A percentile compares a stretch with the other conserved stretches of the same genome.
Conservation (phyloP, 192 early-diverging fungal species). For the Coemansia sp. region DNA sequence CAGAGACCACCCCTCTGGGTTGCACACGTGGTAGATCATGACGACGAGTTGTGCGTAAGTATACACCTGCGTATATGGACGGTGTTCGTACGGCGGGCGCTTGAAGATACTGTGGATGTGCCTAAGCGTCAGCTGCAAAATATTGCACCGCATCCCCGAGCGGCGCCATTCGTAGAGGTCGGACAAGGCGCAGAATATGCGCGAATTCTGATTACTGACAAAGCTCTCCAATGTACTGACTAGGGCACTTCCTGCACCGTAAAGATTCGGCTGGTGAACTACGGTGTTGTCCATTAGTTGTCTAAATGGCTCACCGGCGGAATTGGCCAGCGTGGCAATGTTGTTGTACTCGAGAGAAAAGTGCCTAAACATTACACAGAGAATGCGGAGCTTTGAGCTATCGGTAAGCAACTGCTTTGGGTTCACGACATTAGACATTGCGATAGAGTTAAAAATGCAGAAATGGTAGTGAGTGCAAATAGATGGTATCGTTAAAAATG, state of each 20-base stretch:
- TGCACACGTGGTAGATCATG: conserved; percentile 30
- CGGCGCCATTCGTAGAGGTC: conserved; percentile 28
- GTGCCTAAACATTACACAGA: conserved; percentile 31
- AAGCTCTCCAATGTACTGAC: conserved; percentile 30
- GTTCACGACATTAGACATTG: conserved; percentile 4
- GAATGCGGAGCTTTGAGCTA: conserved; percentile 29
- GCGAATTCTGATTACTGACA: conserved; percentile 44
- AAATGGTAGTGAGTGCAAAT: not conserved
- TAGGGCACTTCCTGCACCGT: not conserved
- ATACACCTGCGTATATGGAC: conserved; percentile 29
- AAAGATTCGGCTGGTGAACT: conserved; percentile 21
- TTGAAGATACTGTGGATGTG: conserved; percentile 44
- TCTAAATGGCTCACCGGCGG: conserved; percentile 3
- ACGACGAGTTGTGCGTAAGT: conserved; percentile 36
- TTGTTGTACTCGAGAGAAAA: conserved; percentile 27
- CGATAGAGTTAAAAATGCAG: not conserved
- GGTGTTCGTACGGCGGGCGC: conserved; percentile 25
- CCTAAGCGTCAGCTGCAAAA: conserved; percentile 27
- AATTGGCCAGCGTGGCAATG: conserved; percentile 24
- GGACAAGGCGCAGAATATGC: conserved; percentile 30
- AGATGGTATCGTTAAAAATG: not conserved
- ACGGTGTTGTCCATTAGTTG: conserved; percentile 10
- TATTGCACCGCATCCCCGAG: conserved; percentile 8
- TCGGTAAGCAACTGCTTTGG: conserved; percentile 25
- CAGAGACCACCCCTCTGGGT: conserved; percentile 15